Evolutionary conservation across 768 basidiomycete species (phyloP).

Genomic region (Boletus reticulatus): DNA sequence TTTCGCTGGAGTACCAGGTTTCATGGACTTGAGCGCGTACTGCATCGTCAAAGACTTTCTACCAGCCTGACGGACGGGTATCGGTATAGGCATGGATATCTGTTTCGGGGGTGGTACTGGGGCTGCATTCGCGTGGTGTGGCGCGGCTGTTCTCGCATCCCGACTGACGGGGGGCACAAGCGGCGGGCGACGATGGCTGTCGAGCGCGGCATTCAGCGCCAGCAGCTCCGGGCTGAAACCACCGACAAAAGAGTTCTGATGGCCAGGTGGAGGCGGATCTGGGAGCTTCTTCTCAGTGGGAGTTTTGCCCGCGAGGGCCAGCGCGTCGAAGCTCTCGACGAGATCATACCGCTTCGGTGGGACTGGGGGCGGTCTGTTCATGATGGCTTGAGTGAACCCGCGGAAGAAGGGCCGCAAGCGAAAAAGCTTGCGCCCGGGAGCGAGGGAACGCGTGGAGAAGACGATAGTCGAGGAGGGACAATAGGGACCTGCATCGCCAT

Average conservation of each 20-base stretch:
- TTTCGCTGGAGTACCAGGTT: constrained; percentile 7
- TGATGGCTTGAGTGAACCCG: constrained; percentile 10
- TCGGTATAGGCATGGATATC: constrained; percentile 19
- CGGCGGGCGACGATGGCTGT: constrained; percentile 9
- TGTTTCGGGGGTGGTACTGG: constrained; percentile 9
- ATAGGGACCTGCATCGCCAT: constrained; percentile 13
- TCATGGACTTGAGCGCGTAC: constrained; percentile 20
- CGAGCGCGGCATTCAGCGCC: constrained; percentile 5
- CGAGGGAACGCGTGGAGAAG: background rate
- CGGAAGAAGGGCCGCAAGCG: constrained; percentile 13
- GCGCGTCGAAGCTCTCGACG: constrained; percentile 32
- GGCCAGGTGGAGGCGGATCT: background rate
- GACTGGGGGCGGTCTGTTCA: constrained; percentile 18
- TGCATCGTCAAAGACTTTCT: constrained; percentile 20
- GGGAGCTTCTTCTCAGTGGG: constrained; percentile 15
- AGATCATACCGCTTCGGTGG: constrained; percentile 25
- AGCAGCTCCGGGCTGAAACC: constrained; percentile 40
- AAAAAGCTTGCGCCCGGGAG: constrained; percentile 4
- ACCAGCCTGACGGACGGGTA: constrained; percentile 35
- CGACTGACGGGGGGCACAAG: background rate
- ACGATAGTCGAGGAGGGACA: constrained; percentile 14
- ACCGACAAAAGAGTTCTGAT: constrained; percentile 40
- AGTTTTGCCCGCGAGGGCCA: constrained; percentile 29
- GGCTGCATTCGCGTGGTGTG: background rate
- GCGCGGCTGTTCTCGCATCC: constrained; percentile 1